Evolutionary conservation across 78 protist species (phyloP), one percentile per base, ranked within the genome.

Genomic region (Dictyostelium intermedium): DNA sequence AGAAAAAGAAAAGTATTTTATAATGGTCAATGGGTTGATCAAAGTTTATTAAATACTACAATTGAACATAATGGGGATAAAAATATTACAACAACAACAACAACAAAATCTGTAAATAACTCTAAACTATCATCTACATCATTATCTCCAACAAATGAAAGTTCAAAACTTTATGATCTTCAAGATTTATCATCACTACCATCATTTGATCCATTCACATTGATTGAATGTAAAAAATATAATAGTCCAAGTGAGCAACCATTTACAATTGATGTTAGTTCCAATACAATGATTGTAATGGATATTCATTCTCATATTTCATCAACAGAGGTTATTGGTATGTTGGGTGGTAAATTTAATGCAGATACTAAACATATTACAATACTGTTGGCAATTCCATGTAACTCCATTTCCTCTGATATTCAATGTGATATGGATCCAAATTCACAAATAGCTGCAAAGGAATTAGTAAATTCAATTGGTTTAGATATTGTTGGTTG

Each of bases 361-460:
- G 82, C 92, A 3, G 81, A 47, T 0, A 41, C 53, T 2, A 39
- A 70, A 41, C 84, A 78, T 43, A 77, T 93, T 11, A 16, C 89
- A 20, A 41, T 93, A 3, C 6, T 30, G 8, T 39, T 93, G 13
- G 96, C 92, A 18, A 73, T 93, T 11, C 96, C 96, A 2, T 93
- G 96, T 27, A 78, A 78, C 5, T 80, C 94, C 5, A 60, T 16
- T 18, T 72, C 85, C 5, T 39, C 78, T 11, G 89, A 79, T 41
- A 93, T 85, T 45, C 96, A 93, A 45, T 93, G 94, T 35, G 97
- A 96, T 41, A 96, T 96, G 97, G 96, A 92, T 80, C 96, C 96
- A 30, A 39, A 39, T 72, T 77, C 95, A 3, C 69, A 84, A 56
- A 56, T 87, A 0, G 95, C 60, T 0, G 94, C 94, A 14, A 23